phyloP scores from a whole-genome alignment of 1,284 basidiomycete species.

The Cutaneotrichosporon sp. region DNA sequence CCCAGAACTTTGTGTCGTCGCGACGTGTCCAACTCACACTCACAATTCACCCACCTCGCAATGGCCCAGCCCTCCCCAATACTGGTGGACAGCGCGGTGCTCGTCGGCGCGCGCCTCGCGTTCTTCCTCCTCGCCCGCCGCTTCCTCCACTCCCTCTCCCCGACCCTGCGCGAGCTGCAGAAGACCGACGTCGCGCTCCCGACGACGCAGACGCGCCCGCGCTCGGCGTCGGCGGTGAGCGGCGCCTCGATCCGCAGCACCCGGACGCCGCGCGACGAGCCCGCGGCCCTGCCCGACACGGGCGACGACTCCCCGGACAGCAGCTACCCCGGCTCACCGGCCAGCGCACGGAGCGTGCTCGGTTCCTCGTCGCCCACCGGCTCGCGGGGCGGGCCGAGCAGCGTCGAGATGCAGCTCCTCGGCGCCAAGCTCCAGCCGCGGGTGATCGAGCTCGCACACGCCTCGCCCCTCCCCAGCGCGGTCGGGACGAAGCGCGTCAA shows the following conservation, averaged over 20 bases:
- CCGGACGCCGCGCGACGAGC: background rate
- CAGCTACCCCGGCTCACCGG: constrained; percentile 5
- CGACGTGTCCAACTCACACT: background rate
- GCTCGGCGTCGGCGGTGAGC: constrained; percentile 8
- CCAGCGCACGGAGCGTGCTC: background rate
- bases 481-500: constrained; percentile 28
- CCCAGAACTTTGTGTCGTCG: background rate
- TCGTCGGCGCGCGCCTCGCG: constrained; percentile 39
- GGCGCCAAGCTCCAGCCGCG: constrained; percentile 32
- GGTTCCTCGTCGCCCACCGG: background rate
- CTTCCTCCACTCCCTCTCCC: constrained; percentile 48
- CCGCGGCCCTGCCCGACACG: constrained; percentile 13
- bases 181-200: constrained; percentile 27
- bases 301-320: constrained; percentile 18
- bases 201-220: constrained; percentile 1
- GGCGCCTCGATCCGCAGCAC: background rate
- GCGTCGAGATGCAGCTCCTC: constrained; percentile 31
- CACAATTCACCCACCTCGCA: background rate
- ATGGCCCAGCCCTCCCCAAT: constrained; percentile 24
- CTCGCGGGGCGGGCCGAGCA: background rate
- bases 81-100: constrained; percentile 46
- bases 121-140: constrained; percentile 48
- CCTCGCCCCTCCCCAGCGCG: constrained; percentile 10
- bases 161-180: constrained; percentile 46
- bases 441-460: constrained; percentile 39